These are phyloP conservation scores for Verticillium klebahnii DNA, from an alignment of 2,329 filamentous ascomycete species.

Conservation along the genomic window DNA sequence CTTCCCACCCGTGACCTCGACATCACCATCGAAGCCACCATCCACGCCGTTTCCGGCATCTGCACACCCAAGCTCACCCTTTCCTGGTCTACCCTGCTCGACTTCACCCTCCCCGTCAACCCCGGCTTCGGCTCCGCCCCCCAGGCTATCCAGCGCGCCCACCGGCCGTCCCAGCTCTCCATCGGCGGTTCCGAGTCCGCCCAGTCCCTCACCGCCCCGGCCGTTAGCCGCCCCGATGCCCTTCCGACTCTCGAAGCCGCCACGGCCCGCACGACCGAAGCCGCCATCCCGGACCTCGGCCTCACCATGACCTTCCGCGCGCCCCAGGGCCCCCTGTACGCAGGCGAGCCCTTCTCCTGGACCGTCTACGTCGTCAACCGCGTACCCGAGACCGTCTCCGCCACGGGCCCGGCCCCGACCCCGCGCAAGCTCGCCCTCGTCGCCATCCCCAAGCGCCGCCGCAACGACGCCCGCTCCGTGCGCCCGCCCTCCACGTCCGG, in stretches of 20 bases:
- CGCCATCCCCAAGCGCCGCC: conserved; percentile 60
- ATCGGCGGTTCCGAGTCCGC: conserved; percentile 50
- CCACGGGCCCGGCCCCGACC: conserved; percentile 25
- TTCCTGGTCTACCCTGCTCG: conserved; percentile 63
- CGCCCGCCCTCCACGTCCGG: conserved; percentile 51
- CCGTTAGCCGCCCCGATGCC: conserved; percentile 54
- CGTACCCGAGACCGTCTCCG: conserved; percentile 22
- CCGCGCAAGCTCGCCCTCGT: conserved; percentile 67
- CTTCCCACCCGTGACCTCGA: conserved; percentile 48
- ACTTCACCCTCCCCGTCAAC: conserved; percentile 64
- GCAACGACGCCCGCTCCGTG: conserved; percentile 48
- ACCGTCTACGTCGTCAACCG: conserved; percentile 73
- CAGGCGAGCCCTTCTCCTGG: conserved; percentile 68
- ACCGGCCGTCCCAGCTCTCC: conserved; percentile 60
- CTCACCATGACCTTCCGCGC: conserved; percentile 72
- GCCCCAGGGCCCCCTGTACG: conserved; percentile 49
- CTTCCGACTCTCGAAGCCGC: conserved; percentile 55
- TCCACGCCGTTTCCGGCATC: conserved; percentile 46
- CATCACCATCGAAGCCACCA: conserved; percentile 57
- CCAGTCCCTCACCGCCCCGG: conserved; percentile 52
- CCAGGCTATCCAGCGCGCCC: conserved; percentile 55
- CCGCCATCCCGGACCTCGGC: conserved; percentile 55
- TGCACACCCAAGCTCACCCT: conserved; percentile 61
- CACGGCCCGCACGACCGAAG: conserved; percentile 37
- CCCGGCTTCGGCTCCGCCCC: conserved; percentile 55